Evolutionary conservation across 192 early-diverging fungal species (phyloP), one percentile per base, ranked within the genome.

Genomic region (Coemansia erecta): DNA sequence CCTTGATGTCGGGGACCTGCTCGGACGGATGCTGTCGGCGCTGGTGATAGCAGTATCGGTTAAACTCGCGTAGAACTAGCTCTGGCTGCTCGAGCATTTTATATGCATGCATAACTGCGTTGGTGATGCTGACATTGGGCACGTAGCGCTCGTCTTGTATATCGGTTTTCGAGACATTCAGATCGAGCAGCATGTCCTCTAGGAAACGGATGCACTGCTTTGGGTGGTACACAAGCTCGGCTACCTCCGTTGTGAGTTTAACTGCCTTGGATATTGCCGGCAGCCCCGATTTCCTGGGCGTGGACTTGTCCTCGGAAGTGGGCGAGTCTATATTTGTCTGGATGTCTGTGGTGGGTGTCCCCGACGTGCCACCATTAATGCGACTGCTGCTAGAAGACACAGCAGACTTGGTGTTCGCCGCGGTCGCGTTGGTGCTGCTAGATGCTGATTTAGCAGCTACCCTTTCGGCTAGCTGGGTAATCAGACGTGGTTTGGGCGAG

Each of bases 21-120:
- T n/a, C 45, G 0, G 61, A 48, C 19, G 76, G 70, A 11, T 69
- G 69, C 8, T 53, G 56, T 13, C 45, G 51, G 7, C 40, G 37
- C 60, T 70, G 70, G 48, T 79, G 64, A 33, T 49, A 49, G 31
- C 62, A 63, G 33, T 69, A 73, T 10, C 76, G 76, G 43, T 56
- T 49, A 48, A 66, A 79, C n/a, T 79, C 76, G 14, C 76, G 76
- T 28, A 70, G 40, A 17, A 45, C 76, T 6, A 70, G 35, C 21
- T 17, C 17, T 6, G 70, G 70, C 21, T 52, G 56, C 8, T 66
- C 63, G 4, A 72, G 66, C 57, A 46, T 45, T 24, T 53, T 13
- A 41, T 79, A 79, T 6, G 76, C 70, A 12, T 66, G 61, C 76
- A 79, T 79, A 13, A 73, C 63, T 4, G 76, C 49, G 42, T 79